Conservation (phyloP, 1,284 basidiomycete species). For the Quambalaria eucalypti region DNA sequence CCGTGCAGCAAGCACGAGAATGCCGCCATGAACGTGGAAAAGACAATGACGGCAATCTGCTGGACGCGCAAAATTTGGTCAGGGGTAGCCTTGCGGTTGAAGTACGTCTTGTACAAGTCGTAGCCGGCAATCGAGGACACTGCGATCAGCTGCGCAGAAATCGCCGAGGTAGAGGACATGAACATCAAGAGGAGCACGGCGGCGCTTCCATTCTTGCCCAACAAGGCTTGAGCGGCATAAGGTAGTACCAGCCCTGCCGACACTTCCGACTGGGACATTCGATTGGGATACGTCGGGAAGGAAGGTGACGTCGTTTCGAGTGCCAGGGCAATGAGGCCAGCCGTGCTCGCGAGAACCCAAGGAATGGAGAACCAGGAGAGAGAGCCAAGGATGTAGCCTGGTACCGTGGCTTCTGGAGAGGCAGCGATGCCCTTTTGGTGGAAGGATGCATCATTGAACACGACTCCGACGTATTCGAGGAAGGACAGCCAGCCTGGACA, state of each 20-base stretch:
- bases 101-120: conserved; percentile 31
- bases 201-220: conserved; percentile 30
- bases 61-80: conserved; percentile 25
- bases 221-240: conserved; percentile 32
- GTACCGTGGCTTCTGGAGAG: conserved; percentile 25
- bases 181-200: conserved; percentile 34
- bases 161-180: conserved; percentile 39
- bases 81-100: conserved; percentile 19
- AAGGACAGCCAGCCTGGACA: conserved; percentile 8
- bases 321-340: conserved; percentile 31
- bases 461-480: conserved; percentile 33
- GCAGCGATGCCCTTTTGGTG: conserved; percentile 38
- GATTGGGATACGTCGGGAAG: conserved; percentile 34
- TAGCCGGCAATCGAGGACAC: conserved; percentile 26
- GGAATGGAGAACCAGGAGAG: conserved; percentile 36
- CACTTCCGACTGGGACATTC: conserved; percentile 24
- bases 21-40: conserved; percentile 36
- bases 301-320: conserved; percentile 25
- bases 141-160: conserved; percentile 29
- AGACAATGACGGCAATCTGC: conserved; percentile 34
- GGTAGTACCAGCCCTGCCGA: conserved; percentile 33
- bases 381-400: conserved; percentile 34
- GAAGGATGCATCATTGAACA: conserved; percentile 27
- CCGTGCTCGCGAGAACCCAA: conserved; percentile 32
- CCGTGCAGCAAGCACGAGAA: conserved; percentile 37